Percentiles rank a stretch among this genome's conserved stretches.
phyloP scores from a whole-genome alignment of 2,329 filamentous ascomycete species.

The Aspergillus ibericus region DNA sequence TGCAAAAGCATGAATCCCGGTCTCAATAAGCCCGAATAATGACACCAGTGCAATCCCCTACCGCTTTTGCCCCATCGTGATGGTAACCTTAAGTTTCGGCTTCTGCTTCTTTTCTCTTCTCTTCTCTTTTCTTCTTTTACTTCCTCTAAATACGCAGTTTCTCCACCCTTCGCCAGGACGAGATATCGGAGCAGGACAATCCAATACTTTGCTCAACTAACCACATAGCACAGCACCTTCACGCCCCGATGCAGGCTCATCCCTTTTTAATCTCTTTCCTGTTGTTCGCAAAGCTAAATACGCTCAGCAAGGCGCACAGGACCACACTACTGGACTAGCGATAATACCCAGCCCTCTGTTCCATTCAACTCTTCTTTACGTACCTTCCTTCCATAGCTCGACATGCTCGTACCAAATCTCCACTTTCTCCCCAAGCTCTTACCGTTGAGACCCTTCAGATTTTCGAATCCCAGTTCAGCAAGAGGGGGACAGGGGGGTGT shows the following conservation, averaged over 20 bases:
- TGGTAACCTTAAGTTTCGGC: slow-evolving; percentile 4
- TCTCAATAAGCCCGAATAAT: not conserved
- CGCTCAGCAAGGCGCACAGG: slow-evolving; percentile 7
- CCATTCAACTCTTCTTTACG: not conserved
- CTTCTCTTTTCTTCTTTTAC: too few relatives aligned
- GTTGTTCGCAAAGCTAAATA: not conserved
- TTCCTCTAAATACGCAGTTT: not conserved
- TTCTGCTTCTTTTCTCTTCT: not conserved
- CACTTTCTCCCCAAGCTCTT: not conserved
- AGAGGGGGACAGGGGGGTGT: not conserved
- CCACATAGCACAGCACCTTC: not conserved
- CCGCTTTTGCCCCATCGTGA: not conserved
- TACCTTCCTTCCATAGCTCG: not conserved
- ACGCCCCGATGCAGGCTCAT: slow-evolving; percentile 13
- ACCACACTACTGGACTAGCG: not conserved
- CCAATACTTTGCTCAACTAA: slow-evolving; percentile 1
- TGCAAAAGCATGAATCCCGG: slow-evolving; percentile 33
- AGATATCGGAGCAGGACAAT: not conserved
- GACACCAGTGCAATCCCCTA: not conserved
- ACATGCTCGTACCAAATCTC: not conserved
- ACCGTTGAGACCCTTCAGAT: not conserved
- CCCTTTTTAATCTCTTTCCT: not conserved
- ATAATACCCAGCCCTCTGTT: slow-evolving; percentile 3
- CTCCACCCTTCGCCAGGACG: not conserved
- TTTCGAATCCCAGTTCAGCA: not conserved